These are phyloP conservation scores for Herpetospermum pedunculosum DNA, from an alignment of 306 rosid genomes.

Conservation along the genomic window DNA sequence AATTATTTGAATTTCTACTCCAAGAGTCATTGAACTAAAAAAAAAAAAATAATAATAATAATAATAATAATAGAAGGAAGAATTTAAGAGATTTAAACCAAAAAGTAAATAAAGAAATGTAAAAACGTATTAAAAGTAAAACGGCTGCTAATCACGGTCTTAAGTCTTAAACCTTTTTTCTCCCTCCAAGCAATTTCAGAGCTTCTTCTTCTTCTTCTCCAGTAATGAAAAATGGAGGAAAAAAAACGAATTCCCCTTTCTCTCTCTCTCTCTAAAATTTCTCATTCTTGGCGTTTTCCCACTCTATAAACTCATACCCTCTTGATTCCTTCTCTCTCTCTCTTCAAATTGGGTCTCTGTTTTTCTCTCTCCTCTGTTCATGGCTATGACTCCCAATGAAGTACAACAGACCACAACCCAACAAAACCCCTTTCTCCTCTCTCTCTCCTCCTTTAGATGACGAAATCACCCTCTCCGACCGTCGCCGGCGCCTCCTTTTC, in stretches of 20 bases:
- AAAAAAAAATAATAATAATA: too few species aligned
- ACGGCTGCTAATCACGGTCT: conserved; percentile 13
- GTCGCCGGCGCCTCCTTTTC: background rate
- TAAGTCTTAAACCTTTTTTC: conserved; percentile 2
- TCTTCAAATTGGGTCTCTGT: background rate
- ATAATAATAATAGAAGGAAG: too few species aligned
- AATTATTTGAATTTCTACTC: too few species aligned
- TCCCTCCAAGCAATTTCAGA: background rate
- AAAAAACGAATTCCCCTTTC: background rate
- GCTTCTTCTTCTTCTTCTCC: background rate
- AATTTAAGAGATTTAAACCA: too few species aligned
- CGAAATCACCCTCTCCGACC: conserved; percentile 30
- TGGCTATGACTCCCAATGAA: conserved; percentile 38
- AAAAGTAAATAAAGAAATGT: background rate
- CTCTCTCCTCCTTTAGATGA: conserved; percentile 38
- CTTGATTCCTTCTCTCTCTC: background rate
- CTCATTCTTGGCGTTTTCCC: background rate
- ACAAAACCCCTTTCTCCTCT: conserved; percentile 18
- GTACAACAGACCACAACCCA: conserved; percentile 23
- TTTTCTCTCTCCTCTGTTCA: conserved; percentile 6
- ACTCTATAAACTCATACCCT: background rate
- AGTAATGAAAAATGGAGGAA: background rate
- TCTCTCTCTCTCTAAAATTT: background rate
- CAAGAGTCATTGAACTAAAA: too few species aligned
- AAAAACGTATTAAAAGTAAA: background rate